Conservation (phyloP, 1,139 yeast genomes). For the Tardiomyces digboiensis region DNA sequence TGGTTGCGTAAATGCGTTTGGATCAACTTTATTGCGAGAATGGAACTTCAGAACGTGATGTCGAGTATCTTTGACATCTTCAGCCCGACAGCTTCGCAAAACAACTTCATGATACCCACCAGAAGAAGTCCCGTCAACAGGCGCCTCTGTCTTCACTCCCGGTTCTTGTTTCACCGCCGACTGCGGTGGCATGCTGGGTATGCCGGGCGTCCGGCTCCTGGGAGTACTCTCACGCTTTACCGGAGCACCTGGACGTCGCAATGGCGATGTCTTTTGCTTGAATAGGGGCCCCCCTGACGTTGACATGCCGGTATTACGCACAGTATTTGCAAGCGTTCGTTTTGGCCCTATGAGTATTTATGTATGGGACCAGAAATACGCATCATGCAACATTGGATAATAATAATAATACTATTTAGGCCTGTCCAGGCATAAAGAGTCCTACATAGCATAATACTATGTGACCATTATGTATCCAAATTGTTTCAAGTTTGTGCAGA, state of each 20-base stretch:
- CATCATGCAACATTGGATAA: too few relatives aligned
- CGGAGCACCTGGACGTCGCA: not conserved
- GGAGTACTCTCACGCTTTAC: not conserved
- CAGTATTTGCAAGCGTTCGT: too few relatives aligned
- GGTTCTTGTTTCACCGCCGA: not conserved
- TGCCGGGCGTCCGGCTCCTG: not conserved
- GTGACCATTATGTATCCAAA: too few relatives aligned
- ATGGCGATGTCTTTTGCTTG: not conserved
- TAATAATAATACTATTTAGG: too few relatives aligned
- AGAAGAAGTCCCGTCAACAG: not conserved
- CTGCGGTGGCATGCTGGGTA: not conserved
- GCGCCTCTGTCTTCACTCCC: not conserved
- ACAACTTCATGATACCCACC: conserved; percentile 46
- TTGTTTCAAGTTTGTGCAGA: too few relatives aligned
- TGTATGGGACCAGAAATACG: too few relatives aligned
- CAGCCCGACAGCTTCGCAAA: conserved; percentile 61
- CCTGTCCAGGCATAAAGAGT: too few relatives aligned
- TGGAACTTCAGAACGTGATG: conserved; percentile 81
- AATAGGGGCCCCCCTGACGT: not conserved
- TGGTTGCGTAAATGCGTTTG: conserved; percentile 68
- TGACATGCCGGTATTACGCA: not conserved
- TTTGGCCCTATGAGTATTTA: too few relatives aligned
- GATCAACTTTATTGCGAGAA: conserved; percentile 61
- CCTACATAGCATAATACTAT: too few relatives aligned
- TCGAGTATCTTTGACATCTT: conserved; percentile 65